A percentile compares a stretch with the other conserved stretches of the same genome.
These are phyloP conservation scores for Camillea tinctor DNA, from an alignment of 2,329 filamentous ascomycete species.

Conservation along the genomic window DNA sequence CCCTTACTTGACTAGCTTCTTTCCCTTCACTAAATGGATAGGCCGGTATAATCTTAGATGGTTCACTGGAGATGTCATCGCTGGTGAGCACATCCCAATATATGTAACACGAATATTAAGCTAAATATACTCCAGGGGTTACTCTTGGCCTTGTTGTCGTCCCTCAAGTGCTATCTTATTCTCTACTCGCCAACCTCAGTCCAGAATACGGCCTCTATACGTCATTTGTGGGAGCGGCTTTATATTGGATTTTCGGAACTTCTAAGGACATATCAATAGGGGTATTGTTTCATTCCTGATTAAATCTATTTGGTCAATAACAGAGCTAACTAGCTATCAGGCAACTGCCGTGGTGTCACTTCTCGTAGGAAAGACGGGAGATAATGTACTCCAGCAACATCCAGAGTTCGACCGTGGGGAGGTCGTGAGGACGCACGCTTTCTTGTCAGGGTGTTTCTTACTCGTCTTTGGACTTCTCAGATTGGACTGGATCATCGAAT, in stretches of 20 bases:
- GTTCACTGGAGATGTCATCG: conserved; percentile 71
- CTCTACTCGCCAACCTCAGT: conserved; percentile 64
- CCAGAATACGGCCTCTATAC: conserved; percentile 76
- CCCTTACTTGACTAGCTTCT: conserved; percentile 52
- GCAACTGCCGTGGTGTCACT: conserved; percentile 51
- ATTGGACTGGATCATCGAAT: conserved; percentile 51
- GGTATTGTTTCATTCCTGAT: conserved; percentile 29
- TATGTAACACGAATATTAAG: neutral
- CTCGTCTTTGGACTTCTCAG: conserved; percentile 46
- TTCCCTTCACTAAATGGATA: conserved; percentile 71
- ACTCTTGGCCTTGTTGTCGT: conserved; percentile 75
- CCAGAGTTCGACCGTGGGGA: conserved; percentile 37
- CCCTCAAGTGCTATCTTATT: conserved; percentile 80
- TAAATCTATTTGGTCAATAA: neutral
- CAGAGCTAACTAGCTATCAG: neutral
- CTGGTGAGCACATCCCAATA: conserved; percentile 46
- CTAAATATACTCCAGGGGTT: conserved; percentile 36
- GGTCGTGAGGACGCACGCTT: conserved; percentile 43
- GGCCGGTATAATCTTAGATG: conserved; percentile 69
- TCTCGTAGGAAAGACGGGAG: conserved; percentile 47
- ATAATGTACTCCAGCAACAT: conserved; percentile 35
- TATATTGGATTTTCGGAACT: conserved; percentile 83
- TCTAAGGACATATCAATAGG: conserved; percentile 86
- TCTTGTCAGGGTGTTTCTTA: conserved; percentile 45
- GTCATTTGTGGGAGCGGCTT: conserved; percentile 75